These are phyloP conservation scores for Heliamphora exappendiculata DNA, from an alignment of 148 eudicot species.

Conservation along the genomic window DNA sequence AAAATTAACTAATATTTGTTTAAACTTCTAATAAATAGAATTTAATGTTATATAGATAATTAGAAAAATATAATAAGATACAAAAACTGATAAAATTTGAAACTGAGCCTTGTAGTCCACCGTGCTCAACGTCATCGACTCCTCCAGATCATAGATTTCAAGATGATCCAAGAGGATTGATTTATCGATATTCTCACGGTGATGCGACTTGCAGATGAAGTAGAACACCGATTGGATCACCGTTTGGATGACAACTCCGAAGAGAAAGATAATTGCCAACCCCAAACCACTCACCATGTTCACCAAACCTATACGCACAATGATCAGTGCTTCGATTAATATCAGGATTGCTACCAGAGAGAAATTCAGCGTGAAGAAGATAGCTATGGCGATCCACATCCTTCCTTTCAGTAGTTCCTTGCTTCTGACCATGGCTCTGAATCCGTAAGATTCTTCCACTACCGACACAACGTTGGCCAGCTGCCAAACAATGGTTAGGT, in stretches of 20 bases:
- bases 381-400: neutral
- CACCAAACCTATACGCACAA: neutral
- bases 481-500: slow-evolving; percentile 23
- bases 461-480: slow-evolving; percentile 25
- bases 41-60: too few species aligned
- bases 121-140: slow-evolving; percentile 45
- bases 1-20: too few species aligned
- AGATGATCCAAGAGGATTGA: slow-evolving; percentile 47
- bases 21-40: slow-evolving; percentile 25
- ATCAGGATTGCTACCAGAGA: neutral
- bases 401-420: slow-evolving; percentile 24
- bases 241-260: slow-evolving; percentile 47
- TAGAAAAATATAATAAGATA: too few species aligned
- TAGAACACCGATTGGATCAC: too few species aligned
- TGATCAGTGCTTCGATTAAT: slow-evolving; percentile 4
- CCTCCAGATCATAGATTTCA: slow-evolving; percentile 55
- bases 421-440: slow-evolving; percentile 30
- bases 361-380: slow-evolving; percentile 9
- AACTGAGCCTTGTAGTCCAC: too few species aligned
- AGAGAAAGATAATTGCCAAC: slow-evolving; percentile 18
- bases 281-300: neutral
- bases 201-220: slow-evolving; percentile 63
- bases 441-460: slow-evolving; percentile 19
- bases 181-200: slow-evolving; percentile 64
- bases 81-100: too few species aligned